These are phyloP conservation scores for Pseudogymnoascus sp. DNA, from an alignment of 2,329 filamentous ascomycete genomes.

Conservation along the genomic window DNA sequence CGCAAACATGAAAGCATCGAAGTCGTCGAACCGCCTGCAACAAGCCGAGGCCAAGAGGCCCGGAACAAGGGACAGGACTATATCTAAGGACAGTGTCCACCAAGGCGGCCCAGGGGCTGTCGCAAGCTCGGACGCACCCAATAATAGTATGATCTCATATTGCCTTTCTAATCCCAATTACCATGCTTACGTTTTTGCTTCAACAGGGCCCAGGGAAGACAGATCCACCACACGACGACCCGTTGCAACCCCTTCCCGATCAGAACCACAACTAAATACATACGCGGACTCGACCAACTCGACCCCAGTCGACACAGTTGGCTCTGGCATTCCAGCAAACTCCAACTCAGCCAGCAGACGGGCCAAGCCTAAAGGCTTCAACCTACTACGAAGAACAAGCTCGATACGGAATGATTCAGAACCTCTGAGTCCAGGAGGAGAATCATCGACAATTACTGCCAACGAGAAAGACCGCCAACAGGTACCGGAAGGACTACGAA, in stretches of 20 bases:
- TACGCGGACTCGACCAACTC: not conserved
- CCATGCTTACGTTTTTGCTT: constrained; percentile 16
- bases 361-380: constrained; percentile 27
- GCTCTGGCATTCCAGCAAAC: constrained; percentile 10
- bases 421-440: constrained; percentile 19
- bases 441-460: constrained; percentile 14
- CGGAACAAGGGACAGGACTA: constrained; percentile 26
- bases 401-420: constrained; percentile 36
- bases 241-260: constrained; percentile 22
- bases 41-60: constrained; percentile 28
- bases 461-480: constrained; percentile 29
- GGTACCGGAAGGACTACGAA: constrained; percentile 31
- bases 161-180: not conserved
- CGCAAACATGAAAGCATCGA: constrained; percentile 39
- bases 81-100: constrained; percentile 19
- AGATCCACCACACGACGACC: constrained; percentile 23
- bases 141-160: constrained; percentile 24
- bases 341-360: constrained; percentile 20
- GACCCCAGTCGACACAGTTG: not conserved
- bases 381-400: constrained; percentile 32
- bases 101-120: constrained; percentile 21
- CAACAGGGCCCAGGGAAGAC: constrained; percentile 21
- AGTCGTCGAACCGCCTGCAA: constrained; percentile 36
- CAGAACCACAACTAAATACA: constrained; percentile 20
- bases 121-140: constrained; percentile 25